phyloP scores from a whole-genome alignment of 2,329 filamentous ascomycete species.

The Onygena corvina region DNA sequence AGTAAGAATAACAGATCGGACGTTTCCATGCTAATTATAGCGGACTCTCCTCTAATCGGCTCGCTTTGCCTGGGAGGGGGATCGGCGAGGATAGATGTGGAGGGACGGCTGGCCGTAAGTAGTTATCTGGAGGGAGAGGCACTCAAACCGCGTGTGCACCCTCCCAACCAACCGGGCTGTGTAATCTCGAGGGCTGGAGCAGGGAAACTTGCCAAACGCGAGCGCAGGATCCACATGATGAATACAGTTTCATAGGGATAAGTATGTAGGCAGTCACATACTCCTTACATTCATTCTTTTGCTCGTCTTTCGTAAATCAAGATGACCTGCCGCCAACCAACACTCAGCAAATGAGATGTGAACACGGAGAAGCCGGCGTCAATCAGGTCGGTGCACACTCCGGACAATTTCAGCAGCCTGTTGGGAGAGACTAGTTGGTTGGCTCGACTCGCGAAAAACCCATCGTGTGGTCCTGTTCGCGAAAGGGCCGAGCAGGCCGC shows the following conservation, averaged over 20 bases:
- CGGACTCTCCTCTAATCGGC: not conserved
- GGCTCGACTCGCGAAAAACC: not conserved
- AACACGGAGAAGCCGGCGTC: not conserved
- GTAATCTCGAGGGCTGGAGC: not conserved
- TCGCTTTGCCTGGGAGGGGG: not conserved
- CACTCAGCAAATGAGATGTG: not conserved
- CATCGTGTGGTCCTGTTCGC: not conserved
- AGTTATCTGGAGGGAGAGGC: not conserved
- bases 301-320: too few relatives aligned
- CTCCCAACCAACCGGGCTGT: not conserved
- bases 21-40: not conserved
- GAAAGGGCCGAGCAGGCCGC: not conserved
- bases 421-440: not conserved
- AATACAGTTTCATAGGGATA: not conserved
- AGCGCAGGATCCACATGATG: not conserved
- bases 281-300: too few relatives aligned
- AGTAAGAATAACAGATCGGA: not conserved
- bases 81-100: constrained; percentile 1
- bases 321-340: too few relatives aligned
- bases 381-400: not conserved
- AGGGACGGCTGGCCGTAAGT: too few relatives aligned
- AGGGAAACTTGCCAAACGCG: not conserved
- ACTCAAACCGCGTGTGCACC: not conserved
- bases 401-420: not conserved
- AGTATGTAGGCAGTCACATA: too few relatives aligned